Conservation (phyloP, 345 rosid genomes). For the Streptanthus diversifolius region DNA sequence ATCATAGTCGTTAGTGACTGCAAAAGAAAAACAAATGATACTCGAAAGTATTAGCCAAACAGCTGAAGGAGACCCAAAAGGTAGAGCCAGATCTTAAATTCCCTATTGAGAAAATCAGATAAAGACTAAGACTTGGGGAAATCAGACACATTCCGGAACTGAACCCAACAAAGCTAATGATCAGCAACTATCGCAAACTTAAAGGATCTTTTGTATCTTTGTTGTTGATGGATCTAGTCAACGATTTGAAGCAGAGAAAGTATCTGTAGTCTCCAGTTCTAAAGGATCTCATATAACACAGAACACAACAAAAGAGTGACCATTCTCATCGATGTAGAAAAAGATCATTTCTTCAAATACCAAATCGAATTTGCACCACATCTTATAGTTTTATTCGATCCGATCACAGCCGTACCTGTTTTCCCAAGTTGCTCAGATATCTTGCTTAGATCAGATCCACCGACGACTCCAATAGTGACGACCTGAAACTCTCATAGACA, state of each 20-base stretch:
- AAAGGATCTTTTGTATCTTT: not conserved
- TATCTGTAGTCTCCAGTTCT: not conserved
- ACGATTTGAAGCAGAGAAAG: not conserved
- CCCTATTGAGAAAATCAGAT: not conserved
- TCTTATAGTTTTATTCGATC: not conserved
- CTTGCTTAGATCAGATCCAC: constrained; percentile 91
- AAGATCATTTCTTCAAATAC: not conserved
- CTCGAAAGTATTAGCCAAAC: not conserved
- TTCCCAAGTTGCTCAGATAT: constrained; percentile 92
- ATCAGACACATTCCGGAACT: not conserved
- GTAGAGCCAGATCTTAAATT: constrained; percentile 4
- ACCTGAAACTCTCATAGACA: constrained; percentile 46
- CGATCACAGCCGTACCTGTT: constrained; percentile 48
- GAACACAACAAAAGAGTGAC: not conserved
- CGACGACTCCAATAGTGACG: constrained; percentile 85
- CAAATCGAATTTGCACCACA: not conserved
- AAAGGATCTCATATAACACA: not conserved
- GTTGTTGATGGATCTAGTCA: constrained; percentile 11
- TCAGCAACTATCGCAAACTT: not conserved
- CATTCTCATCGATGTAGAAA: not conserved
- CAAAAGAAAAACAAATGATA: constrained; percentile 27
- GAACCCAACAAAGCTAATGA: not conserved
- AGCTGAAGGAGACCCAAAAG: not conserved
- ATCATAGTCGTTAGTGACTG: constrained; percentile 84
- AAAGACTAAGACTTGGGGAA: not conserved